Evolutionary conservation across 345 rosid genomes (phyloP), one percentile per base, ranked within the genome.

Genomic region (Firmiana major): DNA sequence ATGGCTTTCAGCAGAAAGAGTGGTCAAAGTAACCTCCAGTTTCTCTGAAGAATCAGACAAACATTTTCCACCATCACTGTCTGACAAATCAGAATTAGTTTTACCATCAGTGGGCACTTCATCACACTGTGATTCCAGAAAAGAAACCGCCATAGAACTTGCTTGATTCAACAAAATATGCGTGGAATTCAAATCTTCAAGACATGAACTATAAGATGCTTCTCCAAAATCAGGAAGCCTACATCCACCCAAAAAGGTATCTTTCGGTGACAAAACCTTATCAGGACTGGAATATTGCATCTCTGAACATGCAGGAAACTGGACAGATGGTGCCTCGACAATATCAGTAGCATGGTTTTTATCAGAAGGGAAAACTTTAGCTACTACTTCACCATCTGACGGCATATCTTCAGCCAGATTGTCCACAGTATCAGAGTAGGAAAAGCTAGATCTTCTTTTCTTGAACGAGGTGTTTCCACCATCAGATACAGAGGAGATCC

Each of bases 401-500:
- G 76, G 83, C 36, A 78, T 75, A 83, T 82, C 83, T 57, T 88
- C 93, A 53, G 83, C 85, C 78, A 86, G 76, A 79, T 83, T 70
- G 84, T 89, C 86, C 46, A 80, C 74, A 79, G 88, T 84, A 84
- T 93, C 94, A 28, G 93, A 86, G 79, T 75, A 81, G 24, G 93
- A 87, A 38, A 46, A 77, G 57, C 54, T 58, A 77, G 74, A 77
- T 57, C 83, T 85, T 79, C 83, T 87, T 80, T 85, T 91, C 80
- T 86, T 88, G 76, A 80, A 64, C 17, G 87, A 90, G 88, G 83
- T 84, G 81, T 84, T 86, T 69, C 90, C 95, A 84, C 90, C 92
- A 82, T 90, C 94, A 3, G 97, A 90, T 17, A 68, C 74, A 58
- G 93, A 90, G 63, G 88, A 88, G 85, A 89, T 84, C 77, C 87